Evolutionary conservation across 768 basidiomycete genomes (phyloP), one percentile per base, ranked within the genome.

Genomic region (Kwoniella sp.): DNA sequence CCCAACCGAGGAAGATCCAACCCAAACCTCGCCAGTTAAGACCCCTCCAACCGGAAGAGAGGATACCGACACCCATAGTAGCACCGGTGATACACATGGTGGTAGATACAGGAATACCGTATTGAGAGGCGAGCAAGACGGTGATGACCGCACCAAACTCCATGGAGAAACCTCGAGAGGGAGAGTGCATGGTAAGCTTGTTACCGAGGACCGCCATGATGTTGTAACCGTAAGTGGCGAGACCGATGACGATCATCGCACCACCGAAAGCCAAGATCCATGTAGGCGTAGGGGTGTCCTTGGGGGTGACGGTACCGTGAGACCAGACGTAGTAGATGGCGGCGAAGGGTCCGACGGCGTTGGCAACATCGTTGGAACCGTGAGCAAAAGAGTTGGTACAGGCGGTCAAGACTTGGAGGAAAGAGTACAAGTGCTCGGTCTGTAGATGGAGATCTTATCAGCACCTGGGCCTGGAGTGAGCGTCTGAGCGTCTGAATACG

Each of bases 301-400:
- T 63, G 8, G 70, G 68, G 0, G 72, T 60, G 46, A 78, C 58
- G 13, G 58, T 40, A 0, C 65, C 69, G 47, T 72, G 62, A 1
- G 54, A 48, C 82, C 82, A 82, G 48, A 77, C 74, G 50, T 73
- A 64, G 74, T 79, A 80, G 61, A 81, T 80, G 47, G 78, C 80
- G 25, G 81, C 74, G 67, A 67, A 81, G 15, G 81, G 80, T 44
- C 79, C 78, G 57, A 79, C 68, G 46, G 79, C 78, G 68, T 81
- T 81, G 37, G 74, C 69, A 40, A 80, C 67, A 58, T 82, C 82
- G 76, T 83, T 83, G 65, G 82, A 73, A 17, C 82, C 82, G 71
- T 83, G 82, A 2, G 82, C 82, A 68, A 83, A 82, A 2, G 81
- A 82, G 33, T 77, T 78, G 22, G 79, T 82, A 67, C 81, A 82